Evolutionary conservation across 441 rosid genomes (phyloP), one percentile per base, ranked within the genome.

Genomic region (Erodium texanum): DNA sequence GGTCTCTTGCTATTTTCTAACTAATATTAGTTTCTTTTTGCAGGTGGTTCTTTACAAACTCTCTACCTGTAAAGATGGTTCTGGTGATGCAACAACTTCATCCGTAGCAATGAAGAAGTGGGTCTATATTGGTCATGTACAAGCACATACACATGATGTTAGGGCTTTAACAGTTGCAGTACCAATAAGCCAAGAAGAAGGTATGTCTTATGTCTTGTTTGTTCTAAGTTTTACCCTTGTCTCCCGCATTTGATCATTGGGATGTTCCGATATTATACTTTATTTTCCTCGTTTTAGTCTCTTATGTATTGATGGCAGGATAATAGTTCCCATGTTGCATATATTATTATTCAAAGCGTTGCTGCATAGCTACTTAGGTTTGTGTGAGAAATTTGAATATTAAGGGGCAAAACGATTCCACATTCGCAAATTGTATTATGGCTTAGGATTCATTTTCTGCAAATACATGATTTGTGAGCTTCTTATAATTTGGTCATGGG

Each of bases 91-190:
- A 48, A 62, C 68, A n/a, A 73, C 80, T 68, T 73, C 88, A 65
- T 73, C 77, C 38, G 65, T 71, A 62, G 70, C 73, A 64, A 66
- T 83, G 79, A 87, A 85, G 82, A 88, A 86, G 76, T 94, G 98
- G 99, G 84, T 86, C 64, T 92, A 82, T 79, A 81, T 94, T 56
- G 83, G 90, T 77, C 80, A 82, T 81, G 94, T 83, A 24, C 87
- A 93, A 81, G 86, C 96, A 73, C 99, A 94, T 83, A 87, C 98
- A 0, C 96, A 92, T 76, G 99, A 94, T 82, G 82, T 94, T 76
- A 88, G 90, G 76, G 92, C 99, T 27, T 79, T 94, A 82, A 84
- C 98, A 2, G 79, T 94, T 66, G 94, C 98, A 10, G 83, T 88
- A 64, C 97, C 99, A 50, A 85, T 90, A 32, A 76, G 84, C 77